These are phyloP conservation scores for Aspergillus sp. DNA, from an alignment of 2,329 filamentous ascomycete genomes.

Conservation along the genomic window DNA sequence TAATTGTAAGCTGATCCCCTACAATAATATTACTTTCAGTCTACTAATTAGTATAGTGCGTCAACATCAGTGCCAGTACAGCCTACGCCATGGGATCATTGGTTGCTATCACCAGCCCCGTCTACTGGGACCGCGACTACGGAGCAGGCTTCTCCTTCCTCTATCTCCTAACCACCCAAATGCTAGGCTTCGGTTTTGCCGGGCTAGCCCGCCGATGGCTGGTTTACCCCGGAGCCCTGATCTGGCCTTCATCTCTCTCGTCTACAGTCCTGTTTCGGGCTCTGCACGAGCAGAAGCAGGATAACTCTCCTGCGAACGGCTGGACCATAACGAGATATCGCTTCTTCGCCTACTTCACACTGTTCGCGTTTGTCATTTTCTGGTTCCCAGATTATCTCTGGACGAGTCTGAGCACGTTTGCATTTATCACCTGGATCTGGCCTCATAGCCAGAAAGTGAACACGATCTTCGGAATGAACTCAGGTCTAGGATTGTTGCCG, in stretches of 20 bases:
- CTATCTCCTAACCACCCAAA: constrained; percentile 26
- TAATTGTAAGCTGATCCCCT: constrained; percentile 11
- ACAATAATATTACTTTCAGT: background rate
- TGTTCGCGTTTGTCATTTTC: constrained; percentile 28
- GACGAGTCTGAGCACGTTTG: constrained; percentile 43
- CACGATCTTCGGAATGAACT: constrained; percentile 22
- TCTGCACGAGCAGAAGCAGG: constrained; percentile 11
- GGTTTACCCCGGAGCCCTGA: constrained; percentile 15
- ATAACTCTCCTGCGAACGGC: constrained; percentile 11
- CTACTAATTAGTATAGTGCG: constrained; percentile 11
- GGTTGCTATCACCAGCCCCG: constrained; percentile 28
- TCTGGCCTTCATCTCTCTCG: constrained; percentile 16
- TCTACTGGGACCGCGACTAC: constrained; percentile 29
- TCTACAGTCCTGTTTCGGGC: constrained; percentile 16
- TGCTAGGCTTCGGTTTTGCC: constrained; percentile 22
- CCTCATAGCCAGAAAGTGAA: constrained; percentile 34
- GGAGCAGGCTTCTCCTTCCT: constrained; percentile 27
- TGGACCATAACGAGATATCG: constrained; percentile 14
- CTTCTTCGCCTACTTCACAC: constrained; percentile 12
- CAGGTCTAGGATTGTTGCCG: constrained; percentile 27
- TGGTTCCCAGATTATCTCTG: constrained; percentile 47
- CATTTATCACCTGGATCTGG: constrained; percentile 42
- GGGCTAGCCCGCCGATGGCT: constrained; percentile 16
- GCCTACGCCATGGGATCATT: constrained; percentile 23
- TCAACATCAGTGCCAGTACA: constrained; percentile 23